Evolutionary conservation across 169 alveolate species (phyloP).

Genomic region (Plasmodium reichenowi): DNA sequence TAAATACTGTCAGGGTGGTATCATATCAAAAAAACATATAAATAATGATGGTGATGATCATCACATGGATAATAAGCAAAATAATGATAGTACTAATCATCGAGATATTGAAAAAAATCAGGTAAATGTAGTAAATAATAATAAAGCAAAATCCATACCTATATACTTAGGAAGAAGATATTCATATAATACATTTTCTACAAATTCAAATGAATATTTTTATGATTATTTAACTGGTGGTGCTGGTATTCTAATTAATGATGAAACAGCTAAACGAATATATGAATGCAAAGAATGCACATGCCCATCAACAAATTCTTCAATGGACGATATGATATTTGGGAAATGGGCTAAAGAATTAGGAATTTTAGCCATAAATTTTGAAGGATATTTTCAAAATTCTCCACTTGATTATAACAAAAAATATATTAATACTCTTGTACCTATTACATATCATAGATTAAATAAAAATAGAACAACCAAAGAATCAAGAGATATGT

Average conservation of each 20-base stretch:
- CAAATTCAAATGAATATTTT: neutral
- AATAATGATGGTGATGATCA: no score
- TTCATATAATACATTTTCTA: slow-evolving; percentile 10
- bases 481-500: slow-evolving; percentile 39
- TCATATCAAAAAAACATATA: neutral
- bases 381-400: slow-evolving; percentile 74
- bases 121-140: neutral
- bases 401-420: slow-evolving; percentile 22
- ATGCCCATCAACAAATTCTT: neutral
- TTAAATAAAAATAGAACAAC: slow-evolving; percentile 40
- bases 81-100: neutral
- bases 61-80: no score
- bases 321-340: slow-evolving; percentile 17
- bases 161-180: slow-evolving; percentile 46
- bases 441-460: slow-evolving; percentile 46
- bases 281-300: slow-evolving; percentile 30
- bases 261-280: slow-evolving; percentile 24
- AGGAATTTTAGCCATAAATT: slow-evolving; percentile 37
- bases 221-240: slow-evolving; percentile 43
- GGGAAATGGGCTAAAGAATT: slow-evolving; percentile 60
- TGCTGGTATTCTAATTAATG: slow-evolving; percentile 70
- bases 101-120: no score
- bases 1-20: slow-evolving; percentile 13
- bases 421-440: slow-evolving; percentile 25
- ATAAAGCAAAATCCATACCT: slow-evolving; percentile 7